Conservation (phyloP, 345 rosid species). For the Euphorbia peplus region DNA sequence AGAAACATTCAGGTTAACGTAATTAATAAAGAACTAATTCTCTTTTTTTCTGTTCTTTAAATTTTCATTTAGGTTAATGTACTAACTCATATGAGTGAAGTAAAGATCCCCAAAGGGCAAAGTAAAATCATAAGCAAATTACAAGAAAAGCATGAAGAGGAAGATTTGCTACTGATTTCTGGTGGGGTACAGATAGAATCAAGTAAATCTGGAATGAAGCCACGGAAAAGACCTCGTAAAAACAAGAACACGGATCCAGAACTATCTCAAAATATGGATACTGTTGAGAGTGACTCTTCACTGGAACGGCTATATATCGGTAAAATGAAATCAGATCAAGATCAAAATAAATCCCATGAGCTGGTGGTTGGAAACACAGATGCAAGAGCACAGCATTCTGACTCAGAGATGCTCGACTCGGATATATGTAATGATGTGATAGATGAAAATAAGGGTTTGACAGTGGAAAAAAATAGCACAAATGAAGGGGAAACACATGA, state of each 20-base stretch:
- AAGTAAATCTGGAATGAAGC: conserved; percentile 16
- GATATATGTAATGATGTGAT: too few relatives aligned
- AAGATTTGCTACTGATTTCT: conserved; percentile 21
- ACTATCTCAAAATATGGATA: conserved; percentile 11
- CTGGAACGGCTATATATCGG: conserved; percentile 12
- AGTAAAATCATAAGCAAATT: conserved; percentile 28
- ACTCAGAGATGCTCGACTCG: background rate
- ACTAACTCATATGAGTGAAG: conserved; percentile 44
- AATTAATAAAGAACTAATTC: background rate
- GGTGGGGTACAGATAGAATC: conserved; percentile 15
- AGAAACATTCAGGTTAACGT: background rate
- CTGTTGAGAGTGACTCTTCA: conserved; percentile 9
- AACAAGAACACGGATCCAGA: conserved; percentile 11
- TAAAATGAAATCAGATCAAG: conserved; percentile 18
- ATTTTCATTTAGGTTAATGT: conserved; percentile 43
- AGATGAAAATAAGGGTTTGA: background rate
- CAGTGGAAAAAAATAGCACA: background rate
- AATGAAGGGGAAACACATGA: too few relatives aligned
- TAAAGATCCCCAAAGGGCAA: conserved; percentile 36
- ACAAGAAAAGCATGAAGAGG: conserved; percentile 32
- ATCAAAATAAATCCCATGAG: conserved; percentile 11
- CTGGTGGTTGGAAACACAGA: background rate
- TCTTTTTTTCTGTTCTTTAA: background rate
- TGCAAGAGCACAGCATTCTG: background rate
- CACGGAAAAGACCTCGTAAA: conserved; percentile 13